Evolutionary conservation across 225 moss, liverwort and hornwort species (phyloP), one percentile per base, ranked within the genome.

Genomic region (Straminergon stramineum): DNA sequence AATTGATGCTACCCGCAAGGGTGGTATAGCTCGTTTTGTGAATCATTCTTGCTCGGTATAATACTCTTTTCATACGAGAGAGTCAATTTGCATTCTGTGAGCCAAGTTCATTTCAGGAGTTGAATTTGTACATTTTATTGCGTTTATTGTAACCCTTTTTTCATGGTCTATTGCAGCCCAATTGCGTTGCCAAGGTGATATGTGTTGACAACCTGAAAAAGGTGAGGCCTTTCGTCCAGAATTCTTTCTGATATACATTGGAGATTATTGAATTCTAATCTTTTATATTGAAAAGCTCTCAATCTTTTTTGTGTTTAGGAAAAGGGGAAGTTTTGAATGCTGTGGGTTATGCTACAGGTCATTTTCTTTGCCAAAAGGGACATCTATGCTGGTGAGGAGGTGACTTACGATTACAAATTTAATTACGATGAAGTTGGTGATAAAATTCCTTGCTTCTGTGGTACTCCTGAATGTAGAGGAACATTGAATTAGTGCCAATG

Each of bases 121-220:
- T 71, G 60, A 58, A 57, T 52, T 87, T 51, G 48, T 34, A 48
- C 62, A 57, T 37, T 58, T 75, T 55, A n/a, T 88, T 85, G 45
- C 56, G 45, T 74, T 74, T 68, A 10, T 88, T 65, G 57, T 56
- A 41, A 70, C 57, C 39, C 41, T 16, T 89, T 79, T 81, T 37
- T 71, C 64, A n/a, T 88, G 83, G 84, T 79, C 79, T 34, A 56
- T 52, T 93, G 86, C 97, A 98, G 98, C 98, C 98, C 65, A 98
- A 98, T 91, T 98, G 98, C 85, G 98, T 97, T 87, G 98, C 98
- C 19, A 98, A 98, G 93, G 98, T 98, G 93, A 98, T 97, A 79
- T 96, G 94, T 90, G 96, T 98, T 88, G 96, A 98, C 79, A 96
- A 93, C 86, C 94, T 96, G 84, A 98, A 96, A 89, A 98, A 97